Evolutionary conservation across 345 rosid species (phyloP).

Genomic region (Eucalyptus coolabah): DNA sequence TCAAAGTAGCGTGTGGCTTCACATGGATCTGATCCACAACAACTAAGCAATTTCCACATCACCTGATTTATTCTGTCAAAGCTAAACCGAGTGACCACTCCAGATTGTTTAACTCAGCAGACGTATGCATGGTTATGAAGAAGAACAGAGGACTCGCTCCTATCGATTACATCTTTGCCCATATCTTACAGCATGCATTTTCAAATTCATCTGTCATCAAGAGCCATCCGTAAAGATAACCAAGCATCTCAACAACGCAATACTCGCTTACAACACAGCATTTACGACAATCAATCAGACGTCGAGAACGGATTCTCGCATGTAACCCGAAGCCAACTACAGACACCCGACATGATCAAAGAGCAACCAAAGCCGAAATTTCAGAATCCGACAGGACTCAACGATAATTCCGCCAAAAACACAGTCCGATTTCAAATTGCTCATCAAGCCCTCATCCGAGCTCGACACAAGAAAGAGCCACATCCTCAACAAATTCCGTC

Average conservation of each 20-base stretch:
- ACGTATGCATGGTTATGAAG: not conserved
- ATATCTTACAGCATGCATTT: not conserved
- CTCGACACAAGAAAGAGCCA: not conserved
- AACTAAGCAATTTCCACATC: not conserved
- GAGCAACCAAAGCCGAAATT: not conserved
- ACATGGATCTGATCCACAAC: not conserved
- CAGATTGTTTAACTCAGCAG: not conserved
- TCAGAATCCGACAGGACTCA: not conserved
- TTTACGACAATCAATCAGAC: not conserved
- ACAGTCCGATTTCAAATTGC: not conserved
- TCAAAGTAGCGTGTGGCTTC: not conserved
- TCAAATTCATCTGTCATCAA: not conserved
- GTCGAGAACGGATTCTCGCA: not conserved
- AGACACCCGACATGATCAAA: not conserved
- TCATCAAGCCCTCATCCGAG: not conserved
- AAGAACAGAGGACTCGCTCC: not conserved
- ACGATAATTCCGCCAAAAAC: not conserved
- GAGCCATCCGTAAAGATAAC: not conserved
- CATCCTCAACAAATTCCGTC: not conserved
- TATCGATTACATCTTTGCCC: not conserved
- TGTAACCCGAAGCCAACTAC: not conserved
- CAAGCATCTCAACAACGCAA: not conserved
- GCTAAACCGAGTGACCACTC: not conserved
- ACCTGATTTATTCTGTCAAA: not conserved
- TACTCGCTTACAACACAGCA: not conserved